Evolutionary conservation across 768 basidiomycete genomes (phyloP), one percentile per base, ranked within the genome.

Genomic region (Boletales sp.): DNA sequence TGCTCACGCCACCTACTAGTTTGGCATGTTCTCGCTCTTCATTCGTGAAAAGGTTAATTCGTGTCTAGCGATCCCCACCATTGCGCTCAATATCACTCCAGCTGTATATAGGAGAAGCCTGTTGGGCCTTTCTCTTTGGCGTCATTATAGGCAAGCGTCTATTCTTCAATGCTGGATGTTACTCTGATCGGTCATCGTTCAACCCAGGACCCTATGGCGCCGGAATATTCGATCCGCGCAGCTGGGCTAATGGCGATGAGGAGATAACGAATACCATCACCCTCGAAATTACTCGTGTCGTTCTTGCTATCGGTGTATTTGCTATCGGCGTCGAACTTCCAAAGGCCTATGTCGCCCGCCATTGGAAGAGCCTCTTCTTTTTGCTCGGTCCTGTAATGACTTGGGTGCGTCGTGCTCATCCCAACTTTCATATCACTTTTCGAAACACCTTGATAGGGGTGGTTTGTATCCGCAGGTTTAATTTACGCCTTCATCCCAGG

Each of bases 251-350:
- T 17, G 72, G 71, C 5, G 57, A 73, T 45, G 73, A 74, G 5
- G 72, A 77, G 30, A 60, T 62, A 2, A 72, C 77, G 11, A 90
- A 97, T 69, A 70, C 73, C 19, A 89, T 99, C 51, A 94, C 92
- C 2, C 78, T 99, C 51, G 97, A 99, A 69, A 62, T 83, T 48
- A 94, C 91, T 9, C 80, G 97, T 14, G 84, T 98, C 49, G 88
- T 98, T 40, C 82, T 99, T 30, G 97, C 95, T 14, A 88, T 98
- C 47, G 93, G 93, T 17, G 95, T 99, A 0, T 99, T 99, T 66
- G 95, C 95, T 8, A 91, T 99, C 47, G 97, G 97, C 14, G 97
- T 98, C 19, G 97, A 99, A 65, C 75, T 98, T 64, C 97, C 97
- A 19, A 93, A 94, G 72, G 90, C 90, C 5, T 99, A 98, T 70